Conservation (phyloP, 805 yeast species). For the Candida oleophila region DNA sequence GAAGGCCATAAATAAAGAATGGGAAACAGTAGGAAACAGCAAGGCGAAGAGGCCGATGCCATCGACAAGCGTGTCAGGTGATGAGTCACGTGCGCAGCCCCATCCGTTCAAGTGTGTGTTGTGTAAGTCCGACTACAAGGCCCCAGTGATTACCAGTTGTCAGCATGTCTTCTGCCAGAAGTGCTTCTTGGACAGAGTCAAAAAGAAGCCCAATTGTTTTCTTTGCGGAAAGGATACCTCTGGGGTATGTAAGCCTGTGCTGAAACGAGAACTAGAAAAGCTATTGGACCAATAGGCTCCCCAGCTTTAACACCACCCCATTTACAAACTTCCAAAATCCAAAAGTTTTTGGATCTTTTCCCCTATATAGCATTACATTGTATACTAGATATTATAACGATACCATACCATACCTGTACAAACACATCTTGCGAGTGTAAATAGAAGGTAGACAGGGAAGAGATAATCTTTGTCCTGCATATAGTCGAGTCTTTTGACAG, state of each 20-base stretch:
- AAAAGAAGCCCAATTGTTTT: constrained; percentile 43
- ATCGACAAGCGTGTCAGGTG: constrained; percentile 1
- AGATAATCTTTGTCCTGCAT: too few relatives aligned
- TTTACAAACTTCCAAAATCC: too few relatives aligned
- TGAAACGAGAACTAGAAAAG: constrained; percentile 25
- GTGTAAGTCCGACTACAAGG: constrained; percentile 53
- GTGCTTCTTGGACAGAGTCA: constrained; percentile 54
- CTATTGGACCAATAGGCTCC: not conserved
- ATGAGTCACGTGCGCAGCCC: constrained; percentile 1
- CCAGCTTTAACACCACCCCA: too few relatives aligned
- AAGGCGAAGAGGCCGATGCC: constrained; percentile 1
- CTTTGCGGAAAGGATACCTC: constrained; percentile 61
- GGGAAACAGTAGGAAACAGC: constrained; percentile 50
- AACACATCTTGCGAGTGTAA: too few relatives aligned
- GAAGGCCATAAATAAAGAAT: constrained; percentile 63
- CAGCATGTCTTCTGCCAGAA: constrained; percentile 61
- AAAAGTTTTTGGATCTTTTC: too few relatives aligned
- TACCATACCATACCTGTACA: too few relatives aligned
- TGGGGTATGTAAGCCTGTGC: constrained; percentile 58
- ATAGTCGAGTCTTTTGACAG: too few relatives aligned
- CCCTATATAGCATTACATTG: too few relatives aligned
- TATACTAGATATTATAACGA: too few relatives aligned
- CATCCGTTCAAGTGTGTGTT: constrained; percentile 60
- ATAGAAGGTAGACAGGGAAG: too few relatives aligned
- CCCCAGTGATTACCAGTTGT: constrained; percentile 61